Evolutionary conservation across 345 rosid genomes (phyloP), one percentile per base, ranked within the genome.

Genomic region (Excoecaria cochinchinensis): DNA sequence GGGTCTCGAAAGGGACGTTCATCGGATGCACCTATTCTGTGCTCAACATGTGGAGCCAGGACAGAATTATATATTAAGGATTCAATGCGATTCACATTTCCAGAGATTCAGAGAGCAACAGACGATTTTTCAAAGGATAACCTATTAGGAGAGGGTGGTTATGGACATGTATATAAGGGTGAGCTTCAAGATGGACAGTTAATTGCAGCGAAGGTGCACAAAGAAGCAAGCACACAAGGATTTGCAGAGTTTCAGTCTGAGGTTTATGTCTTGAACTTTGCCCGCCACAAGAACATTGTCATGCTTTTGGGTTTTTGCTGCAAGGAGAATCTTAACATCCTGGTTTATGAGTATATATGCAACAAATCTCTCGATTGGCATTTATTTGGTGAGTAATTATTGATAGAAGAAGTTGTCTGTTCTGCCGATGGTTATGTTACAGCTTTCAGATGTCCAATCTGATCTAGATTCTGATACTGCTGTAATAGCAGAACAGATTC

Each of bases 301-400:
- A 87, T 89, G 91, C 84, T 89, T 74, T 79, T 89, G 81, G 89
- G 93, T 44, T 85, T 76, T 70, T 87, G 87, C 68, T 87, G 91
- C 85, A 86, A 84, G 90, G 93, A 89, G 76, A 82, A 82, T 74
- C 81, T 82, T 70, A 89, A 89, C 77, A 84, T 89, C 64, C 80
- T 89, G 78, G 91, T 89, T 10, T 89, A 89, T 24, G 93, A 89
- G 78, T 89, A 83, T 66, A 86, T 89, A 66, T 89, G 93, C 90
- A 89, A 89, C 85, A 83, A 82, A 70, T 87, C 91, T 73, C 87
- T 87, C 10, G 42, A 86, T 3, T 87, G 91, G 91, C 91, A 89
- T 84, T 80, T 89, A 74, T 87, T 86, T 72, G 93, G 93, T 84
- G 79, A 85, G 78, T 67, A 8, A 31, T 31, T 31, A 31, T 31